A percentile compares a stretch with the other conserved stretches of the same genome.
phyloP scores from a whole-genome alignment of 352 stramenopile genomes.

The Globisporangium middletonii region DNA sequence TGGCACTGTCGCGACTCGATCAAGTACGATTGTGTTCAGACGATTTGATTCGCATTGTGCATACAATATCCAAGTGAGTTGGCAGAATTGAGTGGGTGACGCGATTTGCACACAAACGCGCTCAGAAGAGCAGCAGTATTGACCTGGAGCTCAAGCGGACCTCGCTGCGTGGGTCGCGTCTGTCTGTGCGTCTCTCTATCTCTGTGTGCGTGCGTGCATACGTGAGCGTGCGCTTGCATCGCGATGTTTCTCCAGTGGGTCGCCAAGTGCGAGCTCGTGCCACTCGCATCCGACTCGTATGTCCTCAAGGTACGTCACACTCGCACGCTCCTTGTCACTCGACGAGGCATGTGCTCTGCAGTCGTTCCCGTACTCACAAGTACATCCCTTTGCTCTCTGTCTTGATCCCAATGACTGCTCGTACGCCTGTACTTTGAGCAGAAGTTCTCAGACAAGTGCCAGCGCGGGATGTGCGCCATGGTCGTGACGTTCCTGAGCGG shows the following conservation, averaged over 20 bases:
- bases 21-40: conserved; percentile 1
- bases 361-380: not conserved
- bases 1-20: not conserved
- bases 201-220: not conserved
- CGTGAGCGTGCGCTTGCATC: not conserved
- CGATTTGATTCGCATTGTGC: not conserved
- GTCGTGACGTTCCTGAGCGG: conserved; percentile 62
- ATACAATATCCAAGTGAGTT: too few relatives aligned
- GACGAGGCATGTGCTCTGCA: too few relatives aligned
- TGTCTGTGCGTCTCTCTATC: not conserved
- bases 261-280: conserved; percentile 83
- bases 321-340: not conserved
- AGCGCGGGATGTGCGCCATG: conserved; percentile 81
- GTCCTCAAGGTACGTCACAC: conserved; percentile 62
- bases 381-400: not conserved
- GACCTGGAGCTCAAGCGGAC: not conserved
- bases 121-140: not conserved
- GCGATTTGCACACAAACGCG: not conserved
- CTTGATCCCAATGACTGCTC: not conserved
- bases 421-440: conserved; percentile 11
- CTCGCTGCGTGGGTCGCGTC: not conserved
- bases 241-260: conserved; percentile 87
- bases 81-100: not conserved
- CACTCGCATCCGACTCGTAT: conserved; percentile 54
- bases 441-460: conserved; percentile 87